A percentile compares a stretch with the other conserved stretches of the same genome.
Conservation (phyloP, 306 rosid genomes). For the Casuarina glauca region DNA sequence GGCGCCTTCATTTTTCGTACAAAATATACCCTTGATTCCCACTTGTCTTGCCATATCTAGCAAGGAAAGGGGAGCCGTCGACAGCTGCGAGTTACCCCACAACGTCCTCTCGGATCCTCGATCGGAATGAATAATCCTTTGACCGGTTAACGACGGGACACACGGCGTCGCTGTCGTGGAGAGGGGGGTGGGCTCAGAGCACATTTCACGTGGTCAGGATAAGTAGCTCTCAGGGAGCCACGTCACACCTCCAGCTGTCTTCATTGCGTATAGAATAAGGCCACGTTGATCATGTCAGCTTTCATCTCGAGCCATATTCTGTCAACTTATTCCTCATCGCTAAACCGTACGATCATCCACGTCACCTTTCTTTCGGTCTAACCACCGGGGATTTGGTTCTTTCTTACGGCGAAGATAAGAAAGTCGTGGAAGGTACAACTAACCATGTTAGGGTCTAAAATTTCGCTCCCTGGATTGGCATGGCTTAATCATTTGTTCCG, state of each 20-base stretch:
- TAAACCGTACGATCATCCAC: background rate
- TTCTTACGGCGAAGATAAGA: background rate
- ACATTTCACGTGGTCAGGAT: conserved; percentile 36
- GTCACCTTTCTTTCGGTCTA: background rate
- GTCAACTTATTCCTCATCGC: too few species aligned
- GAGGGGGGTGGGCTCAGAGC: background rate
- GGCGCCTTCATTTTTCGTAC: too few species aligned
- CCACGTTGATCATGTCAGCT: conserved; percentile 27
- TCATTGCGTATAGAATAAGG: conserved; percentile 21
- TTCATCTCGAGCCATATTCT: background rate
- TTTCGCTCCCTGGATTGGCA: conserved; percentile 9
- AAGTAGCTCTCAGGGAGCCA: conserved; percentile 29
- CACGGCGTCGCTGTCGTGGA: conserved; percentile 36
- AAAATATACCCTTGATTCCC: background rate
- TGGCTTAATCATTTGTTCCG: background rate
- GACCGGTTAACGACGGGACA: conserved; percentile 11
- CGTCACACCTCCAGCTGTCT: conserved; percentile 36
- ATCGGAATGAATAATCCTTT: conserved; percentile 18
- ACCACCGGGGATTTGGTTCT: background rate
- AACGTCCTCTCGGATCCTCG: background rate
- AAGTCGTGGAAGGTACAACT: conserved; percentile 25
- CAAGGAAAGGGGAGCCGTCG: background rate
- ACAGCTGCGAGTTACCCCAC: background rate
- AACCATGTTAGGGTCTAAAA: conserved; percentile 14
- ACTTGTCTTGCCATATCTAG: background rate